These are phyloP conservation scores for Holtermanniella nyarrowii DNA, from an alignment of 768 basidiomycete genomes.

Conservation along the genomic window DNA sequence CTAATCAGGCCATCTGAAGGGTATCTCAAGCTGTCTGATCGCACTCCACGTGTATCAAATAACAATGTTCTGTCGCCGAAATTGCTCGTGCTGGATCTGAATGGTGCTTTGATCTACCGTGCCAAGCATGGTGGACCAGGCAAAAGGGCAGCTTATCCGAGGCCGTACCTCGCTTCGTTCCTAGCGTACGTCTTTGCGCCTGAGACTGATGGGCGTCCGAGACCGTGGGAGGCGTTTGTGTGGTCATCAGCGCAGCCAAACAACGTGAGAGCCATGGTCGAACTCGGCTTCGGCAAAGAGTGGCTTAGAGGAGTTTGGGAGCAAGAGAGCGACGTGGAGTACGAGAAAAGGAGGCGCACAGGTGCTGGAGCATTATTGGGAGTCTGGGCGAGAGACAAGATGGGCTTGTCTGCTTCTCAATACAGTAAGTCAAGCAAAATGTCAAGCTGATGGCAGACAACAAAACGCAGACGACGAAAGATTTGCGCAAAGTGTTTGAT, in stretches of 20 bases:
- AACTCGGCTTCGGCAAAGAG: conserved; percentile 20
- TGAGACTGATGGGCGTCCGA: background rate
- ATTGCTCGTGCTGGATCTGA: conserved; percentile 37
- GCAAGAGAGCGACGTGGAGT: conserved; percentile 3
- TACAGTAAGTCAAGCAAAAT: conserved; percentile 36
- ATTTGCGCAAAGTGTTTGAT: conserved; percentile 26
- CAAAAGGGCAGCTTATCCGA: conserved; percentile 11
- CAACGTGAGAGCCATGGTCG: conserved; percentile 35
- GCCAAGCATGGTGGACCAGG: conserved; percentile 5
- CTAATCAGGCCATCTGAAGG: too few relatives aligned
- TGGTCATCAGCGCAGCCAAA: conserved; percentile 38
- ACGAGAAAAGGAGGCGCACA: conserved; percentile 2
- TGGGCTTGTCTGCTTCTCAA: conserved; percentile 24
- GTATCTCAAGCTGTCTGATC: too few relatives aligned
- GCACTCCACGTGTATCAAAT: too few relatives aligned
- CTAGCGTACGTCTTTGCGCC: conserved; percentile 30
- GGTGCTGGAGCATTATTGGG: conserved; percentile 32
- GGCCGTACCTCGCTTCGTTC: conserved; percentile 33
- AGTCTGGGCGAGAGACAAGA: conserved; percentile 36
- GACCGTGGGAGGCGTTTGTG: conserved; percentile 38
- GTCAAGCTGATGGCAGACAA: conserved; percentile 9
- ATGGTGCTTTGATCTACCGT: conserved; percentile 33
- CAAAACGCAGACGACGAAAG: conserved; percentile 37
- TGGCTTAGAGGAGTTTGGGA: conserved; percentile 26
- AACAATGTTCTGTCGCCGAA: too few relatives aligned